These are phyloP conservation scores for Tylopilus sp. DNA, from an alignment of 768 basidiomycete species.

Conservation along the genomic window DNA sequence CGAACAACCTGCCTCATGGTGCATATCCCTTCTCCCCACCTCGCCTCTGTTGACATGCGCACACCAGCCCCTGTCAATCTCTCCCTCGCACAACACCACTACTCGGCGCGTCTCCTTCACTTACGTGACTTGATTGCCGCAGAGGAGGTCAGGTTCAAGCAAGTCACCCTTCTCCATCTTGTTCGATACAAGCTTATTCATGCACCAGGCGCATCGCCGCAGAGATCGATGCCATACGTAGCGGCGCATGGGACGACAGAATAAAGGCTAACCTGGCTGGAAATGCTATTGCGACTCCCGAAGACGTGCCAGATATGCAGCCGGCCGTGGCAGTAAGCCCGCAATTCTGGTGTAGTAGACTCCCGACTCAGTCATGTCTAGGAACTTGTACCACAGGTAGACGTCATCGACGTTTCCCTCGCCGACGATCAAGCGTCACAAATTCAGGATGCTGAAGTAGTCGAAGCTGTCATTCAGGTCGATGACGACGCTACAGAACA, in stretches of 20 bases:
- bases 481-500: slow-evolving; percentile 7
- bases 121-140: slow-evolving; percentile 64
- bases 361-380: neutral
- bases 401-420: slow-evolving; percentile 1
- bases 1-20: slow-evolving; percentile 54
- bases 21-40: neutral
- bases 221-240: slow-evolving; percentile 76
- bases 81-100: slow-evolving; percentile 72
- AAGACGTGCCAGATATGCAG: slow-evolving; percentile 1
- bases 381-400: slow-evolving; percentile 11
- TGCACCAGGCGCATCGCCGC: slow-evolving; percentile 51
- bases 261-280: slow-evolving; percentile 37
- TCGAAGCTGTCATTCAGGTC: neutral
- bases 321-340: slow-evolving; percentile 10
- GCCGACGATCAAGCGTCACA: slow-evolving; percentile 1
- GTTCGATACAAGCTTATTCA: neutral
- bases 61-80: slow-evolving; percentile 58
- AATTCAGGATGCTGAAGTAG: slow-evolving; percentile 2
- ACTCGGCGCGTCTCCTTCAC: slow-evolving; percentile 64
- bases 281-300: slow-evolving; percentile 5
- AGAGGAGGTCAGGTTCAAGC: slow-evolving; percentile 83
- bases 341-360: neutral
- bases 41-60: slow-evolving; percentile 5
- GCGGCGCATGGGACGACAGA: slow-evolving; percentile 59
- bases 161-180: slow-evolving; percentile 14